Conservation (phyloP, 1,284 basidiomycete species). For the Heterobasidion occidentale region DNA sequence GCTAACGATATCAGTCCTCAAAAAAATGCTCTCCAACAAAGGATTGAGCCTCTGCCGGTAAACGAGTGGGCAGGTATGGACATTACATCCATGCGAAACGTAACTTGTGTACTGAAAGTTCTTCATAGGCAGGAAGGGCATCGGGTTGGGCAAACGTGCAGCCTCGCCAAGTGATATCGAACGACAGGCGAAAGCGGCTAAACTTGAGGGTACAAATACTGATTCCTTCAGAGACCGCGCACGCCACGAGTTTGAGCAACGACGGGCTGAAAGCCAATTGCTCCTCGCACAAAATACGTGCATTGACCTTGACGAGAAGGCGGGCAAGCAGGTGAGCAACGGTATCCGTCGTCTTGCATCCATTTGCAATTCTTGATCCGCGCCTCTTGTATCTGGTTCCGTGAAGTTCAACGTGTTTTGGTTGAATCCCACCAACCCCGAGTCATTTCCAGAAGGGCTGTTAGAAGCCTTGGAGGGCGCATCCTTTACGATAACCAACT, state of each 20-base stretch:
- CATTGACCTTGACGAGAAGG: constrained; percentile 60
- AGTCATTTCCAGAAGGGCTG: constrained; percentile 59
- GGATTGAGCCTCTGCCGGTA: constrained; percentile 57
- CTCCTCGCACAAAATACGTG: constrained; percentile 66
- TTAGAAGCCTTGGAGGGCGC: constrained; percentile 44
- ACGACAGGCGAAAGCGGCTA: constrained; percentile 66
- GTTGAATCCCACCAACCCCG: constrained; percentile 56
- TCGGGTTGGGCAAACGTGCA: constrained; percentile 64
- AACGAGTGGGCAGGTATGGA: constrained; percentile 69
- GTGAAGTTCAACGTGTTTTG: constrained; percentile 71
- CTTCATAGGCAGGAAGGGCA: constrained; percentile 61
- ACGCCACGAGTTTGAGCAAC: constrained; percentile 63
- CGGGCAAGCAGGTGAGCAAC: constrained; percentile 47
- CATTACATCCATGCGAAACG: not conserved
- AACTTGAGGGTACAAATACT: constrained; percentile 52
- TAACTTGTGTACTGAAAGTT: not conserved
- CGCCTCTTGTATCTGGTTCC: not conserved
- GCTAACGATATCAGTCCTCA: not conserved
- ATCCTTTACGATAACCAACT: constrained; percentile 20
- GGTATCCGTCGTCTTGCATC: not conserved
- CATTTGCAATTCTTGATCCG: not conserved
- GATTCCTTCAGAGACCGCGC: constrained; percentile 59
- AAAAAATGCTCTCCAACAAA: constrained; percentile 26
- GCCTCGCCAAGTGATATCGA: constrained; percentile 54
- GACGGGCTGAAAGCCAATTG: constrained; percentile 61